Evolutionary conservation across 2,329 filamentous ascomycete species (phyloP), one percentile per base, ranked within the genome.

Genomic region (Neurospora sp.): DNA sequence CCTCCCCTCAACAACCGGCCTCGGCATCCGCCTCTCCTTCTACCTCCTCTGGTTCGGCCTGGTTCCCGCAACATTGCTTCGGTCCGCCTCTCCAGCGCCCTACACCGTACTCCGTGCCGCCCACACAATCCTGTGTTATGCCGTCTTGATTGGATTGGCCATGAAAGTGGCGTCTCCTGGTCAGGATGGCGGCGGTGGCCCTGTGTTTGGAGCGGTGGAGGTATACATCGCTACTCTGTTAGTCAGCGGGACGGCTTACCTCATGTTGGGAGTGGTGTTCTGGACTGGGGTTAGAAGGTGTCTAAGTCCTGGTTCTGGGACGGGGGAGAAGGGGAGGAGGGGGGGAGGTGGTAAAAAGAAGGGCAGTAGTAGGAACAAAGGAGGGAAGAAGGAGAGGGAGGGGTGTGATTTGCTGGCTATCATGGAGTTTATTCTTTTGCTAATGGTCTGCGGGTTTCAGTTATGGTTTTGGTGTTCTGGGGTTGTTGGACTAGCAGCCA

Each of bases 391-490:
- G 23, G n/a, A 4, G 10, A 42, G n/a, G n/a, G 36, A 42, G 9
- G 67, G 69, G 1, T 67, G 67, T 28, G 69, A 70, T 0, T 46
- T 71, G 39, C 38, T 71, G 4, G 68, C 11, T 1, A 52, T 66
- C 1, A 38, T 46, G 11, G 69, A 73, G 23, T 70, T n/a, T 13
- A 7, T 70, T 3, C 71, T 74, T 1, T 58, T 72, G 33, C n/a
- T 73, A 0, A 66, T 70, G 0, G 66, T 73, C 2, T 40, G 71
- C 17, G 71, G 71, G 1, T 10, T 74, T 42, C 71, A 75, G 43
- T 11, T 74, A 2, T 75, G 73, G 73, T 74, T 75, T 42, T 77
- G 75, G 75, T 72, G 69, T 2, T 62, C 67, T 0, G 76, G 75
- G 0, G 73, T 76, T 1, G 71, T 72, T 17, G 46, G 46, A 1